Base-by-base conservation (phyloP, 2,329 filamentous ascomycete genomes). In the Chrysoporthe austroafricana region DNA sequence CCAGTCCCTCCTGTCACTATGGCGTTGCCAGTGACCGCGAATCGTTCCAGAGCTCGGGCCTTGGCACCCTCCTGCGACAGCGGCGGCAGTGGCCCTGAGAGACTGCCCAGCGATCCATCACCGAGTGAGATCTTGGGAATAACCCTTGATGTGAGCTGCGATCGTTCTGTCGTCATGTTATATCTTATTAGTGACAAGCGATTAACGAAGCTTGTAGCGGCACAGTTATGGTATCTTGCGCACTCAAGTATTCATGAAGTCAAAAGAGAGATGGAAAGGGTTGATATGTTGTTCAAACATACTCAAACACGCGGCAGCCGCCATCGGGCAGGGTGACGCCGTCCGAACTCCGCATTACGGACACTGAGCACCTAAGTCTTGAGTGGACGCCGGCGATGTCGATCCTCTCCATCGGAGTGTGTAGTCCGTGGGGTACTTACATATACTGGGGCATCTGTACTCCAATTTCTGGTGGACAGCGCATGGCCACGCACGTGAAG, bases 1-100 rank as follows among this genome's bases (percentile, higher is more conserved):
- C 90, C 90, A 16, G 88, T 85, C 43, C 90, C 90, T 21, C 90
- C 90, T 0, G 90, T 91, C 14, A 92, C 83, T 83, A 77, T 73
- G 48, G 73, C 76, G 48, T 76, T 77, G 21, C 77, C 77, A 0
- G 66, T 44, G 42, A 79, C 68, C 3, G 73, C 67, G 72, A 80
- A 80, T 26, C 78, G 75, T 4, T 72, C 62, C 21, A 43, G 56
- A 42, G 69, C 68, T 36, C 68, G 60, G 5, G 68, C n/a, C 9
- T n/a, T 52, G 44, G 68, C 52, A 9, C 60, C 59, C 9, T 48
- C 52, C 32, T 61, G 54, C 4, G 66, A 43, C n/a, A 70, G 66
- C 16, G 62, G 68, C 6, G 59, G 62, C 1, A 62, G 66, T 32
- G 66, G 66, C 2, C 59, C 68, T 1, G 68, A 66, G 1, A 68